Conservation (phyloP, 805 yeast genomes). For the Kuraishia piskuri region DNA sequence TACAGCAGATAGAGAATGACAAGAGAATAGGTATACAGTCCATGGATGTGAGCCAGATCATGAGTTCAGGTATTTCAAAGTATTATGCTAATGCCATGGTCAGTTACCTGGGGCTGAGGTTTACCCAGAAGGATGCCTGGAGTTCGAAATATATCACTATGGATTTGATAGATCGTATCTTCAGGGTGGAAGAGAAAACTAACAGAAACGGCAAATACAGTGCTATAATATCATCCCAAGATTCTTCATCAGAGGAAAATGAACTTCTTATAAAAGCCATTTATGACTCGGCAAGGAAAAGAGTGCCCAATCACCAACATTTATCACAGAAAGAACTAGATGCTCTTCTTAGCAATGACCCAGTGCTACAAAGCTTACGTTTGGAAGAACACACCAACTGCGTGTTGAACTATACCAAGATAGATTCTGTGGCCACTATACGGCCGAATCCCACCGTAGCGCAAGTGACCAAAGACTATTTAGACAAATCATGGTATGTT, state of each 20-base stretch:
- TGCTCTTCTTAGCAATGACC: slow-evolving; percentile 1
- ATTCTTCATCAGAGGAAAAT: slow-evolving; percentile 43
- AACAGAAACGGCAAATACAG: slow-evolving; percentile 2
- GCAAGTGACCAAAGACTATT: slow-evolving; percentile 38
- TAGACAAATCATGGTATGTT: slow-evolving; percentile 59
- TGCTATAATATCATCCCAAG: slow-evolving; percentile 31
- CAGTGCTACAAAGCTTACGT: slow-evolving; percentile 1
- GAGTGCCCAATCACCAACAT: slow-evolving; percentile 8
- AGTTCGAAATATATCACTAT: not conserved
- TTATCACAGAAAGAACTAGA: slow-evolving; percentile 10
- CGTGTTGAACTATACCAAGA: slow-evolving; percentile 31
- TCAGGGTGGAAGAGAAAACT: not conserved
- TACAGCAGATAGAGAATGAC: not conserved
- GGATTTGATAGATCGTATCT: not conserved
- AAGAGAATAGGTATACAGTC: not conserved
- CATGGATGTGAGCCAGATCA: not conserved
- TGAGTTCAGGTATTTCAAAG: not conserved
- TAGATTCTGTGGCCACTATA: slow-evolving; percentile 31
- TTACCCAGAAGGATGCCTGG: not conserved
- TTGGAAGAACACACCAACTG: slow-evolving; percentile 10
- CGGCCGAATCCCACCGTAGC: slow-evolving; percentile 26
- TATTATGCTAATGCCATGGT: not conserved
- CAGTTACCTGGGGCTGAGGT: not conserved
- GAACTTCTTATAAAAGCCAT: slow-evolving; percentile 29
- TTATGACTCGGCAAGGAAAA: slow-evolving; percentile 15